Evolutionary conservation across 75 land plant species (phyloP).

Genomic region (Pseudotsuga menziesii): DNA sequence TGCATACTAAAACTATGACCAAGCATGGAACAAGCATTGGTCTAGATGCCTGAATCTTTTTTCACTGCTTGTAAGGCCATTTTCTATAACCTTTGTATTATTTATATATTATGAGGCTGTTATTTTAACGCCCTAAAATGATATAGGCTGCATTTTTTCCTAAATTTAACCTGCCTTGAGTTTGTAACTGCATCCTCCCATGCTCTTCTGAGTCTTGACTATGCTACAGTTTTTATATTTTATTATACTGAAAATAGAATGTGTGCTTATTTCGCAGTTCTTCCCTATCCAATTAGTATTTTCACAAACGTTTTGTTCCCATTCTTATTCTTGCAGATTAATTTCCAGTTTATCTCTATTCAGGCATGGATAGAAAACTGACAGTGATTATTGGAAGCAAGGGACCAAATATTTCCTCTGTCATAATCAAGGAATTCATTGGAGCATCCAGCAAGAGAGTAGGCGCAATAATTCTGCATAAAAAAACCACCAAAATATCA

Average conservation of each 20-base stretch:
- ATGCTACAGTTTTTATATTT: background rate
- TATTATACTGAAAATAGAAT: background rate
- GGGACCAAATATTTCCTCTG: constrained; percentile 85
- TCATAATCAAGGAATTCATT: constrained; percentile 63
- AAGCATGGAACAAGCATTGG: background rate
- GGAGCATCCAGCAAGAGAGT: constrained; percentile 74
- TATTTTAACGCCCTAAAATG: background rate
- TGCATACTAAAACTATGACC: background rate
- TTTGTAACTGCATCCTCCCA: no score
- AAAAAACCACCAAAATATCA: background rate
- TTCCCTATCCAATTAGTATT: background rate
- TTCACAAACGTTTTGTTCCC: background rate
- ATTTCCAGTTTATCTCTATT: background rate
- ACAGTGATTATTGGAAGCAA: constrained; percentile 72
- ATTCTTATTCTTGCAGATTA: background rate
- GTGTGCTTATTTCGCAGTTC: background rate
- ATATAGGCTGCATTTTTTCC: background rate
- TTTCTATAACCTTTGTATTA: background rate
- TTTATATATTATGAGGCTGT: background rate
- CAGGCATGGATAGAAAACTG: background rate
- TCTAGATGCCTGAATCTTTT: background rate
- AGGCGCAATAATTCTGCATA: constrained; percentile 59
- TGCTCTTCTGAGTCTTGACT: no score
- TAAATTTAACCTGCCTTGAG: no score
- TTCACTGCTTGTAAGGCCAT: background rate